Base-by-base conservation (phyloP, 768 basidiomycete genomes). In the Neoboletus magnificus region DNA sequence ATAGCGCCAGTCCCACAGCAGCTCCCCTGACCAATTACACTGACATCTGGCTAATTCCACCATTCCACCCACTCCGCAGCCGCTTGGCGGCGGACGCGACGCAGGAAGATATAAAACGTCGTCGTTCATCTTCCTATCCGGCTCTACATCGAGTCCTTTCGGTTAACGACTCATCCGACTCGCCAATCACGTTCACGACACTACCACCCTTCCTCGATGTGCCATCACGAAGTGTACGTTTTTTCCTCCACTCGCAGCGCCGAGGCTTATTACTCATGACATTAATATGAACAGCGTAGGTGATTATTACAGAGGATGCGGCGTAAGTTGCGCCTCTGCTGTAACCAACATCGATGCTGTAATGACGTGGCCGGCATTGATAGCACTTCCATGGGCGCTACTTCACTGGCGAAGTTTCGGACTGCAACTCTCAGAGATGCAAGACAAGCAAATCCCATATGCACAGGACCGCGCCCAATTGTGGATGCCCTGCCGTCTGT, bases 321-420 rank as follows among this genome's bases (percentile, higher is more conserved):
- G 71, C 33, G 72, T 73, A 54, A 39, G 71, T 66, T 4, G 16
- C 37, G 10, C n/a, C 39, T 12, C 23, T 30, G 46, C 25, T 32
- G 18, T 20, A 23, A 15, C 48, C 40, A 20, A 7, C n/a, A 1
- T 13, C 2, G n/a, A 49, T 50, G 54, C 49, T 48, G 52, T 59
- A 42, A 55, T 52, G 43, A 56, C 55, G 20, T 4, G 16, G n/a
- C 11, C 15, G 8, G 20, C 20, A 10, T 42, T 39, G 22, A 33
- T 23, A 73, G 72, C 72, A 75, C 58, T 73, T 73, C 54, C 72
- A 73, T 52, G 72, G 66, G 50, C 74, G 72, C 48, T 75, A 73
- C 60, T 74, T 61, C 54, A 73, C 72, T 15, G 72, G 72, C 36
- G 48, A 67, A 11, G 65, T 71, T 0, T 42, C 48, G 12, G 73